These are phyloP conservation scores for Solanum sejunctum DNA, from an alignment of 257 asterid genomes.

Conservation along the genomic window DNA sequence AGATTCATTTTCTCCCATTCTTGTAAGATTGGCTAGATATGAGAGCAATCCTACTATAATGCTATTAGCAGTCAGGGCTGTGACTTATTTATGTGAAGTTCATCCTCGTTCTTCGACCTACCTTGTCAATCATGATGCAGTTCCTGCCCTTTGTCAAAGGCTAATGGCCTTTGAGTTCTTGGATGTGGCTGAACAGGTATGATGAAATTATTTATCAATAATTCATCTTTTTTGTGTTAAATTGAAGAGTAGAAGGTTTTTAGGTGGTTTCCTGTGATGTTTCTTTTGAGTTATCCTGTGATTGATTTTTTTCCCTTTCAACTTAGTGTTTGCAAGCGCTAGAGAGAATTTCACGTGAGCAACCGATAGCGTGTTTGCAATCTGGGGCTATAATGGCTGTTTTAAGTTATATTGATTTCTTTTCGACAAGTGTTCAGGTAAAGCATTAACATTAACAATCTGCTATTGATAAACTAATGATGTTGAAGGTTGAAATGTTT, in stretches of 20 bases:
- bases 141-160: conserved; percentile 82
- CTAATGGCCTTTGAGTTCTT: conserved; percentile 63
- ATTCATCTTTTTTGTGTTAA: background rate
- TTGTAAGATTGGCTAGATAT: conserved; percentile 66
- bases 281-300: background rate
- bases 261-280: background rate
- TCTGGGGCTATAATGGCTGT: conserved; percentile 91
- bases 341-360: conserved; percentile 77
- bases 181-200: conserved; percentile 97
- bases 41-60: conserved; percentile 63
- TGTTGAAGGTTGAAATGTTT: conserved; percentile 6
- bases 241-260: background rate
- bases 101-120: conserved; percentile 62
- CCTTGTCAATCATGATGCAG: conserved; percentile 75
- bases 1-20: conserved; percentile 65
- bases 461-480: background rate
- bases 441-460: background rate
- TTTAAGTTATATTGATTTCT: conserved; percentile 75
- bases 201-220: conserved; percentile 8
- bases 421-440: conserved; percentile 93
- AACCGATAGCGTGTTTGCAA: conserved; percentile 87
- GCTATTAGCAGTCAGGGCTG: conserved; percentile 80
- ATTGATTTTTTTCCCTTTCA: conserved; percentile 3
- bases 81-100: conserved; percentile 84
- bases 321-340: conserved; percentile 89